These are phyloP conservation scores for Ganoderma resinaceum DNA, from an alignment of 1,284 basidiomycete genomes.

Conservation along the genomic window DNA sequence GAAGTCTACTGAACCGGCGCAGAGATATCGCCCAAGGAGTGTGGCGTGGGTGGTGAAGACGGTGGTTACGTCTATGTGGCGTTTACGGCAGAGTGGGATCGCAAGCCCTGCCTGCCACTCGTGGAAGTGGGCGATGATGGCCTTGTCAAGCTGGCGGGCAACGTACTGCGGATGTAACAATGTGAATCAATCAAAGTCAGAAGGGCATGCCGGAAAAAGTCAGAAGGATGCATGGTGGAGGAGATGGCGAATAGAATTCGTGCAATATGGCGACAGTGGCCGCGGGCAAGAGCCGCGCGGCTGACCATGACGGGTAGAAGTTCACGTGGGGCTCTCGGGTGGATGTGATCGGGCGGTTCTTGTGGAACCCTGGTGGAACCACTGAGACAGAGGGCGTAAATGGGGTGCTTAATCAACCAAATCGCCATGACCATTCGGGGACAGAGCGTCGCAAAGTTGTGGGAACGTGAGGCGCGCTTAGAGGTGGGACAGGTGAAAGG, in stretches of 20 bases:
- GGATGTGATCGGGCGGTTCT: conserved; percentile 10
- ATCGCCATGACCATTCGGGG: conserved; percentile 13
- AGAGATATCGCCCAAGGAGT: conserved; percentile 96
- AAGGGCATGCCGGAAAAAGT: conserved; percentile 14
- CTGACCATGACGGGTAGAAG: not conserved
- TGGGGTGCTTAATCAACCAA: not conserved
- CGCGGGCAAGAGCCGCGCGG: too few relatives aligned
- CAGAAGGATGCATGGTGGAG: conserved; percentile 4
- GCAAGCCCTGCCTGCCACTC: conserved; percentile 99
- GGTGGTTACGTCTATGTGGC: conserved; percentile 97
- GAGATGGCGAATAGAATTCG: not conserved
- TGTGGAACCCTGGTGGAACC: not conserved
- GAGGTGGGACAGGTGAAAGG: conserved; percentile 3
- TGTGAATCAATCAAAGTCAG: not conserved
- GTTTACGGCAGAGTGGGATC: conserved; percentile 94
- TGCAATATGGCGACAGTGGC: not conserved
- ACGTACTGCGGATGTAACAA: conserved; percentile 65
- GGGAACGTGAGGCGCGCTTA: conserved; percentile 6
- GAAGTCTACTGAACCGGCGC: conserved; percentile 97
- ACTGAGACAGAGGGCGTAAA: not conserved
- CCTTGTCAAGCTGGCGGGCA: conserved; percentile 77
- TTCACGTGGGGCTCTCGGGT: conserved; percentile 16
- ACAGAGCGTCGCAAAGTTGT: conserved; percentile 7
- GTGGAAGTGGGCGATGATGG: conserved; percentile 97
- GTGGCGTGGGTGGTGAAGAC: conserved; percentile 99